phyloP scores from a whole-genome alignment of 345 rosid genomes.

The Pistacia vera region DNA sequence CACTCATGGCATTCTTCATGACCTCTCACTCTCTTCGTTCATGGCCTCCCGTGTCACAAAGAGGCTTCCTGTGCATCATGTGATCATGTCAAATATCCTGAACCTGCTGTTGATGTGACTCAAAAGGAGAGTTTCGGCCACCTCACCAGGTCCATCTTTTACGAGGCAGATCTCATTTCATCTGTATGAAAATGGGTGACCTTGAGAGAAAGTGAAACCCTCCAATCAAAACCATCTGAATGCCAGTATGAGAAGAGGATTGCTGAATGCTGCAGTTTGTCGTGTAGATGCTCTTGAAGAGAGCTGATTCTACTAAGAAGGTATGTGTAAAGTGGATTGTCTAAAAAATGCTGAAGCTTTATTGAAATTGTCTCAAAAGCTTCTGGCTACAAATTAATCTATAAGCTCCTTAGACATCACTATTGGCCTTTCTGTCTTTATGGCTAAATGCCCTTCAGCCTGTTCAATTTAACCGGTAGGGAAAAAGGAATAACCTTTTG shows the following conservation, averaged over 20 bases:
- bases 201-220: constrained; percentile 88
- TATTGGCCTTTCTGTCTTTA: not conserved
- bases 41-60: constrained; percentile 43
- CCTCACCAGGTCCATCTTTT: constrained; percentile 58
- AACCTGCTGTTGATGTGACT: constrained; percentile 29
- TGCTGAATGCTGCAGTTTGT: constrained; percentile 95
- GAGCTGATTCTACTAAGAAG: constrained; percentile 98
- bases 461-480: not conserved
- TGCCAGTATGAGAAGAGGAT: constrained; percentile 99
- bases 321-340: constrained; percentile 29
- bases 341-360: not conserved
- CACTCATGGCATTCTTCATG: constrained; percentile 63
- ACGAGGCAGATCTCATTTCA: constrained; percentile 65
- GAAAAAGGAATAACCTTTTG: not conserved
- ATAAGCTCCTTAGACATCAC: not conserved
- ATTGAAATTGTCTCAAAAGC: not conserved
- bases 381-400: not conserved
- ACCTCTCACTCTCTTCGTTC: constrained; percentile 57
- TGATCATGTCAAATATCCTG: constrained; percentile 37
- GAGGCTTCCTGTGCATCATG: constrained; percentile 45
- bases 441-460: no score
- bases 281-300: constrained; percentile 97
- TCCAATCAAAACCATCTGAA: constrained; percentile 89
- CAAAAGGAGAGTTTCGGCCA: constrained; percentile 50
- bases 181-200: constrained; percentile 82